Percentiles rank a stretch among this genome's conserved stretches.
Conservation (phyloP, 305 asterid species). For the Fraxinus nigra region DNA sequence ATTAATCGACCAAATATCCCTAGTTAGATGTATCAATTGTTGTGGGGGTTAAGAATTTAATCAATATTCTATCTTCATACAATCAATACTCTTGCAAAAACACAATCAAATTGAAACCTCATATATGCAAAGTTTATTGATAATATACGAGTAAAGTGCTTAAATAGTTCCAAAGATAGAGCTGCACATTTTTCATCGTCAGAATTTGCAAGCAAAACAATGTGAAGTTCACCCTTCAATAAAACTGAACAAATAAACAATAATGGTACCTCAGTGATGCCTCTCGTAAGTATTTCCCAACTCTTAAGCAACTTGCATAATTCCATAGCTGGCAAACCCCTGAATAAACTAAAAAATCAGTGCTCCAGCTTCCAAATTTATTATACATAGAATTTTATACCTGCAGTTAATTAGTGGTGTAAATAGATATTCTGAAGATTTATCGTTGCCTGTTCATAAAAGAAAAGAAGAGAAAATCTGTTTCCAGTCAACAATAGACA, state of each 20-base stretch:
- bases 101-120: background rate
- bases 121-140: background rate
- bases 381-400: background rate
- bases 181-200: background rate
- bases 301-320: slow-evolving; percentile 56
- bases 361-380: background rate
- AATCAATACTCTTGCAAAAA: background rate
- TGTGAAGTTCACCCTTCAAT: background rate
- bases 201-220: background rate
- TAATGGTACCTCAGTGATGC: slow-evolving; percentile 52
- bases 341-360: slow-evolving; percentile 26
- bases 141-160: background rate
- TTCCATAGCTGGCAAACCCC: slow-evolving; percentile 65
- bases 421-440: background rate
- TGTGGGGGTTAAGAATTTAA: background rate
- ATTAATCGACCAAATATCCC: background rate
- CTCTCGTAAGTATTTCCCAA: slow-evolving; percentile 67
- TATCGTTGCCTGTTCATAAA: background rate
- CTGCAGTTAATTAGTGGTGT: slow-evolving; percentile 2
- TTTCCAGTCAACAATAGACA: background rate
- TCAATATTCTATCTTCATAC: background rate
- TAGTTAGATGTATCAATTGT: background rate
- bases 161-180: background rate
- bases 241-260: background rate
- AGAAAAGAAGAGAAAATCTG: background rate